Percentiles rank a stretch among this genome's conserved stretches.
These are phyloP conservation scores for Auxenochlorella protothecoides DNA, from an alignment of 139 green algal genomes.

Conservation along the genomic window DNA sequence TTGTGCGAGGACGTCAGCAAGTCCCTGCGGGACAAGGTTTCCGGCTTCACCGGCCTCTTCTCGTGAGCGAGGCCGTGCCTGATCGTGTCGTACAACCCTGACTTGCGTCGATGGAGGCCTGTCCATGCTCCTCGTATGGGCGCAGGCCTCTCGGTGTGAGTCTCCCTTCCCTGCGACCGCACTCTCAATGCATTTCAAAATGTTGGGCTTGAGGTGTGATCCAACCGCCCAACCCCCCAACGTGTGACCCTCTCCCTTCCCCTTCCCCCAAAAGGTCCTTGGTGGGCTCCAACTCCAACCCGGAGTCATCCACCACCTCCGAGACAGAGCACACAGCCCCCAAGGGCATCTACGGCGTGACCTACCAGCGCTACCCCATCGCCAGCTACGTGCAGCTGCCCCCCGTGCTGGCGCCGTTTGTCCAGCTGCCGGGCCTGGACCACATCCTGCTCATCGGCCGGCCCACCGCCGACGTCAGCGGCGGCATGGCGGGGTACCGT, in stretches of 20 bases:
- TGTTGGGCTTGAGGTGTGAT: background rate
- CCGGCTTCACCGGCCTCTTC: too few species aligned
- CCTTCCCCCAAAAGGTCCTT: background rate
- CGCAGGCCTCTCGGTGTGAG: too few species aligned
- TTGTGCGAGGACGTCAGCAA: background rate
- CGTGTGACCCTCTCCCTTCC: too few species aligned
- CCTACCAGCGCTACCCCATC: conserved; percentile 15
- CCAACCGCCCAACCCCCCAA: background rate
- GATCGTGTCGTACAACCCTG: too few species aligned
- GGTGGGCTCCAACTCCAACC: background rate
- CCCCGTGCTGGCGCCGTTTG: conserved; percentile 16
- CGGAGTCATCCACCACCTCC: background rate
- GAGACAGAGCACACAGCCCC: background rate
- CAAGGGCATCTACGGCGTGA: background rate
- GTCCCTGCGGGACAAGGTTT: too few species aligned
- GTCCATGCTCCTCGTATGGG: too few species aligned
- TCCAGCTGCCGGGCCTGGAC: conserved; percentile 14
- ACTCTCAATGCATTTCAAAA: background rate
- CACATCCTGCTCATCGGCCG: conserved; percentile 9
- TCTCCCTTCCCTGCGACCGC: too few species aligned
- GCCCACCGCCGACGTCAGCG: background rate
- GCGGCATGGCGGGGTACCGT: background rate
- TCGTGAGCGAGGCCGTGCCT: too few species aligned
- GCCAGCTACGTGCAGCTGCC: conserved; percentile 15
- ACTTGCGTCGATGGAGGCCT: too few species aligned